Conservation (phyloP, 1,284 basidiomycete species). For the Fomitopsis schrenkii region DNA sequence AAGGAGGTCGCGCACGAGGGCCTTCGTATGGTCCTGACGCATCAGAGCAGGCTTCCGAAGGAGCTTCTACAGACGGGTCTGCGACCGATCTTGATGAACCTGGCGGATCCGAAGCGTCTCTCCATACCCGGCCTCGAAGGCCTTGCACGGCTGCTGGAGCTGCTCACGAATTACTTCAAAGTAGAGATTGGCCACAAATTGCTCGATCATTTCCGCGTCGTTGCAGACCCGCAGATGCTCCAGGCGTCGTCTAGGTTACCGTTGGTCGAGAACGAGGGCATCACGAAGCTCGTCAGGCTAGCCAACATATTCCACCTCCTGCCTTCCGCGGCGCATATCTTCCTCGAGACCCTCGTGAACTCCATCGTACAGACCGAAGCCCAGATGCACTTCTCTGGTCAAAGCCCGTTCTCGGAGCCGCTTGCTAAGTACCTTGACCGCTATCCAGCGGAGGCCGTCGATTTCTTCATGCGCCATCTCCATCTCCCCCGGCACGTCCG, state of each 20-base stretch:
- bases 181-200: slow-evolving; percentile 99
- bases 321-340: slow-evolving; percentile 90
- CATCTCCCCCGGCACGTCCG: slow-evolving; percentile 72
- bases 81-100: slow-evolving; percentile 96
- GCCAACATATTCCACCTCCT: slow-evolving; percentile 98
- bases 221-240: slow-evolving; percentile 86
- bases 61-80: slow-evolving; percentile 94
- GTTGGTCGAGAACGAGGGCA: slow-evolving; percentile 84
- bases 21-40: slow-evolving; percentile 83
- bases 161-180: slow-evolving; percentile 99
- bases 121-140: slow-evolving; percentile 96
- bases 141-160: slow-evolving; percentile 89
- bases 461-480: slow-evolving; percentile 82
- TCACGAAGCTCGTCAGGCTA: slow-evolving; percentile 90
- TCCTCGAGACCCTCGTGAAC: slow-evolving; percentile 84
- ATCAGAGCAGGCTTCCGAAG: slow-evolving; percentile 92
- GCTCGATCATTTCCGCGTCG: slow-evolving; percentile 90
- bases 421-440: slow-evolving; percentile 89
- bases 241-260: slow-evolving; percentile 75
- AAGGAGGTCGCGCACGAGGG: slow-evolving; percentile 96
- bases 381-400: slow-evolving; percentile 84
- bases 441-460: slow-evolving; percentile 83
- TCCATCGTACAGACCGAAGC: slow-evolving; percentile 93
- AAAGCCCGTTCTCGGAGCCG: slow-evolving; percentile 93
- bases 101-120: slow-evolving; percentile 93